These are phyloP conservation scores for Aureobasidium pullulans DNA, from an alignment of 2,329 filamentous ascomycete genomes.

Conservation along the genomic window DNA sequence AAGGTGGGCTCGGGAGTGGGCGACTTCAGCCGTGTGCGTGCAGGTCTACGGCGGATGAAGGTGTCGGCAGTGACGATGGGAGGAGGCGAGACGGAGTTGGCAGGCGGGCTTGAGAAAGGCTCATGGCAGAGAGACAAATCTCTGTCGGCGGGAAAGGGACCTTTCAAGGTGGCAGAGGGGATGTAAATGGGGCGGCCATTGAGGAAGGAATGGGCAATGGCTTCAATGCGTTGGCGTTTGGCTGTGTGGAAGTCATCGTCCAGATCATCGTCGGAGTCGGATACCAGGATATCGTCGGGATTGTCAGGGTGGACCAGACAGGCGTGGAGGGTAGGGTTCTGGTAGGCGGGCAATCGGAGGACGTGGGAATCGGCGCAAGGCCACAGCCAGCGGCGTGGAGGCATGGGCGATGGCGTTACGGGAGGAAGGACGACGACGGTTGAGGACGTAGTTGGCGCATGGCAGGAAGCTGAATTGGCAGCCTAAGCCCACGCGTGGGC, in stretches of 20 bases:
- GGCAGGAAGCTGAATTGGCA: not conserved
- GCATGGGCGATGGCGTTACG: not conserved
- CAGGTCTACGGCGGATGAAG: constrained; percentile 10
- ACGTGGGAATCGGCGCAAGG: constrained; percentile 15
- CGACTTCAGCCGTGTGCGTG: not conserved
- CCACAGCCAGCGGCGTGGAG: constrained; percentile 16
- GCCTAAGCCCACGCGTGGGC: not conserved
- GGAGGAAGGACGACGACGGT: not conserved
- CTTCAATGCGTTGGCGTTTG: constrained; percentile 51
- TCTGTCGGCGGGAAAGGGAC: constrained; percentile 45
- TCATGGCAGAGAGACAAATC: constrained; percentile 1
- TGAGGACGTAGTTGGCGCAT: not conserved
- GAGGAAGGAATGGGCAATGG: constrained; percentile 52
- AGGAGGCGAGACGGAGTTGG: constrained; percentile 1
- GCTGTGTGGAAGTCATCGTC: constrained; percentile 42
- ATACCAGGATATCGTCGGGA: constrained; percentile 43
- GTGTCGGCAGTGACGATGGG: not conserved
- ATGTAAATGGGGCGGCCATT: constrained; percentile 50
- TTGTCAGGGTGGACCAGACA: not conserved
- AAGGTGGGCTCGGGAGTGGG: constrained; percentile 15
- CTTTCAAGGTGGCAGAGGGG: constrained; percentile 53
- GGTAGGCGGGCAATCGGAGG: constrained; percentile 9
- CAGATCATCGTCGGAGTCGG: constrained; percentile 51
- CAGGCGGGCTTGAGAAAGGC: not conserved
- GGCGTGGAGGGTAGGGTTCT: not conserved